Evolutionary conservation across 345 rosid genomes (phyloP).

Genomic region (Aquilaria malaccensis): DNA sequence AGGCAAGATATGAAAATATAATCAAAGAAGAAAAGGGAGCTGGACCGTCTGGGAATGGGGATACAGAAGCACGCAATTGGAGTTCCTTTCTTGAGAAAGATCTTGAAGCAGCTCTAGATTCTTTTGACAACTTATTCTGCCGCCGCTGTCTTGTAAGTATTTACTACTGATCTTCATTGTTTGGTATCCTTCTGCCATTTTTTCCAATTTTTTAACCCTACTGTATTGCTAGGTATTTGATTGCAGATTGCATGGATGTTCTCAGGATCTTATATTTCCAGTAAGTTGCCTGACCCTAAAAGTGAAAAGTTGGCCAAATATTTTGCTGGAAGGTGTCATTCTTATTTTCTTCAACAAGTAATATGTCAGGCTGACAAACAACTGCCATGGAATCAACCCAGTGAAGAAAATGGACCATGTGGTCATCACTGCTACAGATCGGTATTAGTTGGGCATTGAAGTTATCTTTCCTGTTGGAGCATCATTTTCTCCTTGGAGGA

Average conservation of each 20-base stretch:
- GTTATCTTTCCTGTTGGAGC: too few species aligned
- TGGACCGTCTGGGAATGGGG: conserved; percentile 36
- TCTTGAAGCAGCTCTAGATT: conserved; percentile 97
- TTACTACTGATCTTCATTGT: conserved; percentile 6
- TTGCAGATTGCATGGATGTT: conserved; percentile 98
- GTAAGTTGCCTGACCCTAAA: conserved; percentile 41
- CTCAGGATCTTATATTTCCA: conserved; percentile 97
- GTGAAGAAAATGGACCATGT: conserved; percentile 64
- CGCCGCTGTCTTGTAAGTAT: conserved; percentile 90
- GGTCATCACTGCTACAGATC: conserved; percentile 67
- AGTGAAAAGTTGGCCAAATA: conserved; percentile 15
- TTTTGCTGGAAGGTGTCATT: conserved; percentile 18
- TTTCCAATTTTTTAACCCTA: conserved; percentile 5
- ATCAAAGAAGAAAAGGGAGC: conserved; percentile 47
- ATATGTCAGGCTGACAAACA: conserved; percentile 76
- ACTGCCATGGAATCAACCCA: conserved; percentile 53
- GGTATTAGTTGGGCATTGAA: conserved; percentile 32
- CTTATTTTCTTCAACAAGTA: conserved; percentile 9
- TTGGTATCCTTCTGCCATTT: conserved; percentile 3
- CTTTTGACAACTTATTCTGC: conserved; percentile 96
- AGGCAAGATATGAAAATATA: conserved; percentile 91
- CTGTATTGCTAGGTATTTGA: conserved; percentile 75
- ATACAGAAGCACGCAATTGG: conserved; percentile 42
- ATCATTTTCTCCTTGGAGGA: conserved; percentile 4
- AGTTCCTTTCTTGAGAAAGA: conserved; percentile 71